These are phyloP conservation scores for Geranomyces michiganensis DNA, from an alignment of 192 early-diverging fungal species.

Conservation along the genomic window DNA sequence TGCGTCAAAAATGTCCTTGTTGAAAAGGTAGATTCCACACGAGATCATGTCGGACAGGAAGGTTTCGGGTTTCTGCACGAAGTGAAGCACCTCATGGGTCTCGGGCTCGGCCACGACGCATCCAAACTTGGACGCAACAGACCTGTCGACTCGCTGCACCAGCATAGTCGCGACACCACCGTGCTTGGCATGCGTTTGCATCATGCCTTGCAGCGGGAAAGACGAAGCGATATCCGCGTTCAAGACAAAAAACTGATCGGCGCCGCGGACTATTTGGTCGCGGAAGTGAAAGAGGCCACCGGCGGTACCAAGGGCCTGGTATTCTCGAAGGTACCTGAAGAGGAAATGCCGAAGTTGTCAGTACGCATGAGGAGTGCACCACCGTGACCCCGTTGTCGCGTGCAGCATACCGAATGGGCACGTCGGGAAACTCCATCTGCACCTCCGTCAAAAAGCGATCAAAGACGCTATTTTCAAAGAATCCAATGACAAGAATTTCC, in stretches of 20 bases:
- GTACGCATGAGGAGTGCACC: background rate
- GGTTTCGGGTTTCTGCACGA: constrained; percentile 97
- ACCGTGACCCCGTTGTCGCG: background rate
- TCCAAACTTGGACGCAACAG: constrained; percentile 84
- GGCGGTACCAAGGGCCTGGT: constrained; percentile 93
- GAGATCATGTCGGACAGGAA: constrained; percentile 94
- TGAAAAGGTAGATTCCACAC: constrained; percentile 94
- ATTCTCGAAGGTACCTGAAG: constrained; percentile 94
- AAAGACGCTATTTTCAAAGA: constrained; percentile 96
- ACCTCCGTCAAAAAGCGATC: constrained; percentile 84
- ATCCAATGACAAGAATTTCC: constrained; percentile 94
- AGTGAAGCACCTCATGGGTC: constrained; percentile 91
- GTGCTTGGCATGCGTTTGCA: constrained; percentile 79
- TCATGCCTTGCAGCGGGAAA: constrained; percentile 89
- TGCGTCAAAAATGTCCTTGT: constrained; percentile 81
- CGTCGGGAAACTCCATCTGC: constrained; percentile 81
- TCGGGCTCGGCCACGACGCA: constrained; percentile 89
- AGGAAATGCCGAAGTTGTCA: background rate
- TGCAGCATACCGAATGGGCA: constrained; percentile 75
- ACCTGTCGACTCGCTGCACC: constrained; percentile 81
- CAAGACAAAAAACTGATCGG: constrained; percentile 91
- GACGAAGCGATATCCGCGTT: constrained; percentile 96
- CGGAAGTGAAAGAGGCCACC: constrained; percentile 99
- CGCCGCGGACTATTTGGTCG: constrained; percentile 91
- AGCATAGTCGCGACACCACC: constrained; percentile 87